Conservation (phyloP, 306 rosid genomes). For the Sicyos baderoa region DNA sequence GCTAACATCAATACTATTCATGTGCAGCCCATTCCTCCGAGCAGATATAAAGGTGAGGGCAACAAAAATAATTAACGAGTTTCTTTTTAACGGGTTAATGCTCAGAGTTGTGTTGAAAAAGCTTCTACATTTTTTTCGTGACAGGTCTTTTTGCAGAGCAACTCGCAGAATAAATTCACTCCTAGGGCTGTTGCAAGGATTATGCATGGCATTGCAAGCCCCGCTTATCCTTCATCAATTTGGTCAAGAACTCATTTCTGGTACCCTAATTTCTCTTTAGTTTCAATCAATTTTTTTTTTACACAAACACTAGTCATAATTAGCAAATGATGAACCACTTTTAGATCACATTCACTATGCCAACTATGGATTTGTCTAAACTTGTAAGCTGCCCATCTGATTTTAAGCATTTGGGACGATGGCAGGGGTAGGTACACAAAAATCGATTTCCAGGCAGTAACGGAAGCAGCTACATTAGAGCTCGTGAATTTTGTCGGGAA, state of each 20-base stretch:
- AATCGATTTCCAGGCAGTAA: constrained; percentile 49
- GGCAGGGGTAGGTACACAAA: constrained; percentile 87
- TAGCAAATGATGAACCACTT: background rate
- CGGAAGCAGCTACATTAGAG: constrained; percentile 80
- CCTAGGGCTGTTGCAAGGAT: constrained; percentile 93
- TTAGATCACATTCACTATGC: background rate
- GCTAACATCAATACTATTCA: constrained; percentile 35
- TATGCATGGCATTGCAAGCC: constrained; percentile 95
- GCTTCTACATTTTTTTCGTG: constrained; percentile 24
- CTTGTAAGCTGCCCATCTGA: no score
- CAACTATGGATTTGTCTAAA: no score
- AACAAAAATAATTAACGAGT: constrained; percentile 20
- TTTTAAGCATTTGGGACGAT: constrained; percentile 23
- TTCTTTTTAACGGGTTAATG: constrained; percentile 6
- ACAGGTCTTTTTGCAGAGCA: constrained; percentile 80
- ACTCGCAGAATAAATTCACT: constrained; percentile 70
- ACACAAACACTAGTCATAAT: no score
- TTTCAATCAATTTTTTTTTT: background rate
- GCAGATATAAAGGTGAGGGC: constrained; percentile 80
- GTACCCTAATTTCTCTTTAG: constrained; percentile 27
- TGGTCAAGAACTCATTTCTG: constrained; percentile 94
- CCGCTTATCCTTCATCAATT: constrained; percentile 48
- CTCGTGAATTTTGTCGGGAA: constrained; percentile 49
- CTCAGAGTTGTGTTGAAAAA: constrained; percentile 16
- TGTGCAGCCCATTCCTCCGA: constrained; percentile 80